phyloP scores from a whole-genome alignment of 495 filamentous ascomycete species.

The Hypoxylon perforatum region DNA sequence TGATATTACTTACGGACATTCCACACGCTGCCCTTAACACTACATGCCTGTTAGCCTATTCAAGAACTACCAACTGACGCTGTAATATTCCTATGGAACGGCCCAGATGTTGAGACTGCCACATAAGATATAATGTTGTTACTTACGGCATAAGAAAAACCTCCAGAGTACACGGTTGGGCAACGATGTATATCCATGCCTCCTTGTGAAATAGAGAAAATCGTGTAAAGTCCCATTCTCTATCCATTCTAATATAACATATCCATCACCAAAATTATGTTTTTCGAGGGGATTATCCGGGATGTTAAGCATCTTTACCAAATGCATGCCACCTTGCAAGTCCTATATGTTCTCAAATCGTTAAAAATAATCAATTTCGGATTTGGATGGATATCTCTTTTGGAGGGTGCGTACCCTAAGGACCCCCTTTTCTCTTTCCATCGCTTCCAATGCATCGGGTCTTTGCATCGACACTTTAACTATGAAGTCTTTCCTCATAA shows the following conservation, averaged over 20 bases:
- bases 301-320: background rate
- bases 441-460: too few species aligned
- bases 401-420: too few species aligned
- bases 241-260: slow-evolving; percentile 18
- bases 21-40: slow-evolving; percentile 22
- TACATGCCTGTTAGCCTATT: slow-evolving; percentile 13
- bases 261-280: background rate
- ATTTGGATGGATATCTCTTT: too few species aligned
- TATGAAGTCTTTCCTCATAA: too few species aligned
- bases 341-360: background rate
- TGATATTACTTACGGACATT: slow-evolving; percentile 21
- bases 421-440: too few species aligned
- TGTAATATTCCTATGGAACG: background rate
- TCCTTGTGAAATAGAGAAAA: background rate
- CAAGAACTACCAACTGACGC: background rate
- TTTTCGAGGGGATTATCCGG: background rate
- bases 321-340: background rate
- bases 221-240: background rate
- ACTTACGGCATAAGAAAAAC: slow-evolving; percentile 34
- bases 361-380: too few species aligned
- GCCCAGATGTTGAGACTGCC: background rate
- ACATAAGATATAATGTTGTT: background rate
- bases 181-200: background rate
- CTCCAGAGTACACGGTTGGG: slow-evolving; percentile 33
- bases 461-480: too few species aligned